Conservation (phyloP, 768 basidiomycete genomes). For the Hydnomerulius pinastri region DNA sequence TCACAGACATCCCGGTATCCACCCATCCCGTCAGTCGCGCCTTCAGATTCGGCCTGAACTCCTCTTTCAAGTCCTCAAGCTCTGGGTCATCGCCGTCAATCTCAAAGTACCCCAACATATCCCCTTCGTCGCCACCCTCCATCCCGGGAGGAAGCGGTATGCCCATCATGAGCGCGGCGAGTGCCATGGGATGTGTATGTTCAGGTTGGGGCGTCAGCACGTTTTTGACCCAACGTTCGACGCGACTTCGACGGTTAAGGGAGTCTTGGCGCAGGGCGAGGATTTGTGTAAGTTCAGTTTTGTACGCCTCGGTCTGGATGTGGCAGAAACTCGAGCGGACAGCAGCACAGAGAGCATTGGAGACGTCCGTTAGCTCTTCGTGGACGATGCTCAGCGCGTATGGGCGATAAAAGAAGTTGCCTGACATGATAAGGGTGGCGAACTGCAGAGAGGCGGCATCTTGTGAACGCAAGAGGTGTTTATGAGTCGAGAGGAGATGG, state of each 20-base stretch:
- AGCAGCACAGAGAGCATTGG: conserved; percentile 43
- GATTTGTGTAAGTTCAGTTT: conserved; percentile 46
- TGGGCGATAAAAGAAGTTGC: conserved; percentile 22
- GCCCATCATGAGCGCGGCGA: conserved; percentile 69
- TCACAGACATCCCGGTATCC: conserved; percentile 38
- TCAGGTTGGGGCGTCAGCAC: conserved; percentile 41
- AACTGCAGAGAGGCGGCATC: conserved; percentile 49
- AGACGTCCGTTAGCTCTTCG: conserved; percentile 51
- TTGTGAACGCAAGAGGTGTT: conserved; percentile 61
- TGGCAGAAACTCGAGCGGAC: conserved; percentile 49
- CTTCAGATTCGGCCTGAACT: conserved; percentile 59
- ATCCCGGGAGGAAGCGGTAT: conserved; percentile 42
- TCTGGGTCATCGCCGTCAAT: conserved; percentile 55
- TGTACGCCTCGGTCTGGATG: conserved; percentile 43
- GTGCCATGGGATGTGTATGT: conserved; percentile 52
- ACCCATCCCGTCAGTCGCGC: conserved; percentile 61
- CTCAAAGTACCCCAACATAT: conserved; percentile 53
- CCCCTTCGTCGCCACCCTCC: conserved; percentile 43
- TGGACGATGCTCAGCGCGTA: conserved; percentile 48
- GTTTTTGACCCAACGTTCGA: conserved; percentile 54
- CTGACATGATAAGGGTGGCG: conserved; percentile 43
- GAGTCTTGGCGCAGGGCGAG: conserved; percentile 42
- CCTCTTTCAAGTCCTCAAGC: conserved; percentile 59
- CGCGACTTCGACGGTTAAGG: conserved; percentile 44
- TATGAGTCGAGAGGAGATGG: conserved; percentile 45